phyloP scores from a whole-genome alignment of 2,329 filamentous ascomycete species.

The Hymenoscyphus albidus region DNA sequence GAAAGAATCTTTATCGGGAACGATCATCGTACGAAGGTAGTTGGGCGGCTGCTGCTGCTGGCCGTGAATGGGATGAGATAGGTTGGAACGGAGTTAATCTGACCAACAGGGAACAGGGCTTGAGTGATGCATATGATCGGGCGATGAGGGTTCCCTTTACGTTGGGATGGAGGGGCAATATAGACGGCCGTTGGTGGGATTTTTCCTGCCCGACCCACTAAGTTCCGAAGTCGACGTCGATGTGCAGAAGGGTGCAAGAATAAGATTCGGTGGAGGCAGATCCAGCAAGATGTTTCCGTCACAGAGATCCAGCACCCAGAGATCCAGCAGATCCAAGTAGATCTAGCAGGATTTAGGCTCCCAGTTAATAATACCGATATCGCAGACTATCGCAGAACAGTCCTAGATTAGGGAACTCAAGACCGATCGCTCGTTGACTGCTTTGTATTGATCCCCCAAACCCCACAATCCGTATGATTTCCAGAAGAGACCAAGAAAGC shows the following conservation, averaged over 20 bases:
- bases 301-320: slow-evolving; percentile 2
- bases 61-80: neutral
- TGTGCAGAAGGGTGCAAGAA: neutral
- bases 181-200: slow-evolving; percentile 1
- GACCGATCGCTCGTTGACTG: neutral
- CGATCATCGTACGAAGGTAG: neutral
- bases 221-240: neutral
- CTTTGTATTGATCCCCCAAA: neutral
- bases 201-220: neutral
- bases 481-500: neutral
- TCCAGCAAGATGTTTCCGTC: slow-evolving; percentile 1
- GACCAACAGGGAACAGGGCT: slow-evolving; percentile 18
- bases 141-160: slow-evolving; percentile 20
- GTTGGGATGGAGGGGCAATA: slow-evolving; percentile 3
- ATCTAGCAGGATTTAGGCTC: neutral
- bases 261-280: slow-evolving; percentile 2
- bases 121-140: slow-evolving; percentile 20
- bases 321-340: slow-evolving; percentile 1
- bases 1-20: neutral
- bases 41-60: neutral
- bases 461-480: neutral
- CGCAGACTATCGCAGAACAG: neutral
- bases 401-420: neutral
- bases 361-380: neutral
- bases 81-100: slow-evolving; percentile 1